Base-by-base conservation (phyloP, 2,329 filamentous ascomycete genomes). In the Cercospora sojina region DNA sequence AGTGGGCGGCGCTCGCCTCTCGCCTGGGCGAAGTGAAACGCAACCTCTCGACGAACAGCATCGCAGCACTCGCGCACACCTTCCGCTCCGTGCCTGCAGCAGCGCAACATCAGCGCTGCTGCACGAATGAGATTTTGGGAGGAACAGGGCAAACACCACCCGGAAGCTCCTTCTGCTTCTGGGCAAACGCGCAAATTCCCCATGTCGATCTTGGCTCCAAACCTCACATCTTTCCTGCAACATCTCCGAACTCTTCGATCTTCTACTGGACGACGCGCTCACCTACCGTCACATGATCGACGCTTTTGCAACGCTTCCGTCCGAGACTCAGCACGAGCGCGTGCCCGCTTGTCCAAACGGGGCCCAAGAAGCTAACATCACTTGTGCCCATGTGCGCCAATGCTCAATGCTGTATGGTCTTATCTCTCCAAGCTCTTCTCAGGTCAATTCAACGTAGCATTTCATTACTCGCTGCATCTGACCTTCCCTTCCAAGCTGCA, bases 321-420 rank as follows among this genome's bases (percentile, higher is more conserved):
- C 51, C 51, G 51, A 56, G 25, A 29, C 51, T 25, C 43, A 23
- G 43, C 25, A 55, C 51, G 12, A 53, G 7, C 43, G 32, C 32
- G 31, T 25, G 27, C 25, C 43, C 43, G 27, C 38, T 31, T 29
- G 16, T n/a, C 32, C 58, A 49, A 49, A 20, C 23, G 38, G 43
- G 27, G 38, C 18, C 43, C 57, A 64, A 51, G 41, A 60, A 55
- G 27, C 57, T 41, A 43, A 64, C n/a, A 31, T 57, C 18, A 49
- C 43, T 4, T 49, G 18, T 49, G 18, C 43, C 64, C 69, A 69
- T 70, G 69, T 70, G 67, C 65, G 55, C 59, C 47, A 43, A 67
- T 64, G 55, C 58, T 61, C 67, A 57, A 57, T 25, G 38, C 65
- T 70, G 64, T 66, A 66, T 67, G 65, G 65, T 62, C 62, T 64